Conservation (phyloP, 2,329 filamentous ascomycete species). For the Stemphylium vesicarium region DNA sequence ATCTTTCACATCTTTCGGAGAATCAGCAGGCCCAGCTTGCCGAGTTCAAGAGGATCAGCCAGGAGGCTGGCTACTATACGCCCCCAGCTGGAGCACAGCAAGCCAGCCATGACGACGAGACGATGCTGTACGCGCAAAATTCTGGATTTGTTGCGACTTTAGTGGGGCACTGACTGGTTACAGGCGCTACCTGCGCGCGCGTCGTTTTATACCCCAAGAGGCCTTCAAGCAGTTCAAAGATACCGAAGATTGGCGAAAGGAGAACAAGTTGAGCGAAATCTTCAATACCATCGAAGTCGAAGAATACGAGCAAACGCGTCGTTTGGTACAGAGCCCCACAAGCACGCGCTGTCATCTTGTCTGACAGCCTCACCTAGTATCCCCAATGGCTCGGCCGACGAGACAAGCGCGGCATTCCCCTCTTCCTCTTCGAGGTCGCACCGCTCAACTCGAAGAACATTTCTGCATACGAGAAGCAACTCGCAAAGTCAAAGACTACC, state of each 20-base stretch:
- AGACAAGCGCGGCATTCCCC: constrained; percentile 87
- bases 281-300: constrained; percentile 87
- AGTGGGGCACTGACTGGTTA: constrained; percentile 35
- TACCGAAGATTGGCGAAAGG: constrained; percentile 84
- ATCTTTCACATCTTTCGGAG: constrained; percentile 76
- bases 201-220: constrained; percentile 78
- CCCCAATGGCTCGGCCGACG: constrained; percentile 94
- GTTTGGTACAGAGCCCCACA: constrained; percentile 64
- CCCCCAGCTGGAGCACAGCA: constrained; percentile 50
- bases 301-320: constrained; percentile 79
- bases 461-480: constrained; percentile 73
- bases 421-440: constrained; percentile 89
- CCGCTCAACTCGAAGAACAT: constrained; percentile 84
- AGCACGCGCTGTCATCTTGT: constrained; percentile 6
- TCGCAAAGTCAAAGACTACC: constrained; percentile 60
- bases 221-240: constrained; percentile 85
- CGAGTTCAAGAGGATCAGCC: constrained; percentile 73
- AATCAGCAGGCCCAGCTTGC: constrained; percentile 71
- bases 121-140: constrained; percentile 64
- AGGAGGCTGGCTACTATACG: constrained; percentile 69
- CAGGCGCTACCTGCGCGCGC: constrained; percentile 84
- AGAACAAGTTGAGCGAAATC: constrained; percentile 77
- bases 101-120: constrained; percentile 75
- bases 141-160: constrained; percentile 4
- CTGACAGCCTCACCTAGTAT: constrained; percentile 63